These are phyloP conservation scores for Penicillium janthinellum DNA, from an alignment of 2,329 filamentous ascomycete genomes.

Conservation along the genomic window DNA sequence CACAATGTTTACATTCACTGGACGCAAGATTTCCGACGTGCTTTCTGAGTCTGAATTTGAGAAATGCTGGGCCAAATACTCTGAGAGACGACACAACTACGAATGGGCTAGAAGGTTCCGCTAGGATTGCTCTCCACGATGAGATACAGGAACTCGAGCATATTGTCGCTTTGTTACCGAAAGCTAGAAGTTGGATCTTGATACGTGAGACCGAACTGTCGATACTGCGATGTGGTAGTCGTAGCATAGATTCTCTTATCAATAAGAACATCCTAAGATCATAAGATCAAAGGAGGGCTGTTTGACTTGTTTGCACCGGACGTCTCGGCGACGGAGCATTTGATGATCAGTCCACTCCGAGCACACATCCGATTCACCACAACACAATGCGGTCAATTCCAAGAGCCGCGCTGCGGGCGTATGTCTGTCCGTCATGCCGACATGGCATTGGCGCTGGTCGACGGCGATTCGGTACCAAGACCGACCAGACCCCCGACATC, in stretches of 20 bases:
- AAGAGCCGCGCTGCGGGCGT: constrained; percentile 38
- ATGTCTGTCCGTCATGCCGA: constrained; percentile 45
- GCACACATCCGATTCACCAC: constrained; percentile 10
- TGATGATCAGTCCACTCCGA: constrained; percentile 14
- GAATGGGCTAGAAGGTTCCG: background rate
- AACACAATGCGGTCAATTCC: constrained; percentile 40
- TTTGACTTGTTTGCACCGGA: constrained; percentile 30
- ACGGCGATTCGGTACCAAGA: constrained; percentile 38
- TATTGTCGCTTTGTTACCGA: background rate
- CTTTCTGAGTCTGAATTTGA: background rate
- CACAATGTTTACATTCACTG: background rate
- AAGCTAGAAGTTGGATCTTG: no score
- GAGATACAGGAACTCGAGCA: background rate
- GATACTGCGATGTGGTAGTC: background rate
- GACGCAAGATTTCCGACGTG: background rate
- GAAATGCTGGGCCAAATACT: background rate
- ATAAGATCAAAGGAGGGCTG: background rate
- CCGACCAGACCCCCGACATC: constrained; percentile 62
- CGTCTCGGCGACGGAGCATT: constrained; percentile 9
- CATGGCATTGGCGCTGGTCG: constrained; percentile 28
- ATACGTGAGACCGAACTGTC: no score
- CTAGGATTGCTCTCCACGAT: background rate
- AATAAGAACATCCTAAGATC: background rate
- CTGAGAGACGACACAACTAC: background rate
- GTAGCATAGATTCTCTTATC: background rate